Conservation (phyloP, 495 filamentous ascomycete species). For the Aspergillus sclerotiicarbonarius region DNA sequence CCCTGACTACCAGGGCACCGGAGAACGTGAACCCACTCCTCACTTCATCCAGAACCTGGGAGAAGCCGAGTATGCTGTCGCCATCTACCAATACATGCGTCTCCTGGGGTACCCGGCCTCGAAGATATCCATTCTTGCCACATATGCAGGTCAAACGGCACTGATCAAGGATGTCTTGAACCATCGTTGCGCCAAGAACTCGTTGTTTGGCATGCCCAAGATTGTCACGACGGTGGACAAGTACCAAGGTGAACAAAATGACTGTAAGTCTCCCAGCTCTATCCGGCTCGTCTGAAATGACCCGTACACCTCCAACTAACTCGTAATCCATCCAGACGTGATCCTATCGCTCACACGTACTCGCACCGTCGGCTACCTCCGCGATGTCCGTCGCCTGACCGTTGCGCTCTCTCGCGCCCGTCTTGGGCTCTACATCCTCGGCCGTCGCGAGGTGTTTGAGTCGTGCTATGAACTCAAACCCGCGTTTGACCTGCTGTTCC, state of each 20-base stretch:
- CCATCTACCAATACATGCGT: slow-evolving; percentile 96
- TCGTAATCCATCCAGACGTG: slow-evolving; percentile 58
- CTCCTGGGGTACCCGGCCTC: slow-evolving; percentile 91
- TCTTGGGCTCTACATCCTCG: slow-evolving; percentile 89
- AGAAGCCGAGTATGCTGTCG: slow-evolving; percentile 95
- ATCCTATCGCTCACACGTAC: slow-evolving; percentile 91
- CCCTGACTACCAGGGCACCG: slow-evolving; percentile 84
- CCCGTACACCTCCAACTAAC: slow-evolving; percentile 19
- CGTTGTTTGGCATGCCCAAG: slow-evolving; percentile 86
- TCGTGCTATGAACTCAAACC: slow-evolving; percentile 82
- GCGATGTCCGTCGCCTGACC: slow-evolving; percentile 89
- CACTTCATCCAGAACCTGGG: slow-evolving; percentile 98
- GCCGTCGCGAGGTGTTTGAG: slow-evolving; percentile 86
- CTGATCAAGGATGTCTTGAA: slow-evolving; percentile 84
- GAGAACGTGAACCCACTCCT: slow-evolving; percentile 87
- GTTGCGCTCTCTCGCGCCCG: slow-evolving; percentile 95
- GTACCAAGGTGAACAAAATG: slow-evolving; percentile 99
- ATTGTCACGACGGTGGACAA: slow-evolving; percentile 95
- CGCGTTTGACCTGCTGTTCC: slow-evolving; percentile 73
- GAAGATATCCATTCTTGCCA: slow-evolving; percentile 86
- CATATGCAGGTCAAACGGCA: slow-evolving; percentile 92
- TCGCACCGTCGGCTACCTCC: slow-evolving; percentile 85
- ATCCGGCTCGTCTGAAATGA: neutral
- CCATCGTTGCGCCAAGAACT: slow-evolving; percentile 80
- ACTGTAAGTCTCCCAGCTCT: slow-evolving; percentile 63